Evolutionary conservation across 768 basidiomycete species (phyloP).

Genomic region (Gautieria morchelliformis): DNA sequence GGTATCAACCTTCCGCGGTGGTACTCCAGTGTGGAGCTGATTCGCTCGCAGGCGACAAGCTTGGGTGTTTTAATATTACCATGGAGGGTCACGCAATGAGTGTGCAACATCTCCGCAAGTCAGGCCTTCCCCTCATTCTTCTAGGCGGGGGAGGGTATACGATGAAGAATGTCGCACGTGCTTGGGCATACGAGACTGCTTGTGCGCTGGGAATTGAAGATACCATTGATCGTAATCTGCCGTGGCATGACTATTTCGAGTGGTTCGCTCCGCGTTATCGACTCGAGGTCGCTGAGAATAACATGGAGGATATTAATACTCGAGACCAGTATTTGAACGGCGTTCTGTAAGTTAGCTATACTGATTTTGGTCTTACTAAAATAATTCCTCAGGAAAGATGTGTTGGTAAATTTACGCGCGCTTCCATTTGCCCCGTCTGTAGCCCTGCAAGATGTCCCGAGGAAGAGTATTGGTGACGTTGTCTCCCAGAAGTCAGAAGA

Average conservation of each 20-base stretch:
- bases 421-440: slow-evolving; percentile 76
- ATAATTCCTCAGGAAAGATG: slow-evolving; percentile 29
- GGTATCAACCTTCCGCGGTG: slow-evolving; percentile 79
- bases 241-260: slow-evolving; percentile 88
- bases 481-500: slow-evolving; percentile 47
- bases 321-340: slow-evolving; percentile 70
- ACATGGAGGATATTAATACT: slow-evolving; percentile 90
- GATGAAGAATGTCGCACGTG: slow-evolving; percentile 88
- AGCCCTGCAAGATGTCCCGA: slow-evolving; percentile 74
- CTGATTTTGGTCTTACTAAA: neutral
- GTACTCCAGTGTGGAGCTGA: slow-evolving; percentile 95
- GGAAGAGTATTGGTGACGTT: slow-evolving; percentile 55
- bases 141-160: slow-evolving; percentile 97
- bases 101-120: slow-evolving; percentile 73
- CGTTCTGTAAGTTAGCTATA: slow-evolving; percentile 47
- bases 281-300: slow-evolving; percentile 82
- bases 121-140: slow-evolving; percentile 80
- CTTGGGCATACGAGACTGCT: slow-evolving; percentile 96
- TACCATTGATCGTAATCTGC: slow-evolving; percentile 65
- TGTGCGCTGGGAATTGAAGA: slow-evolving; percentile 84
- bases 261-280: slow-evolving; percentile 96
- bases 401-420: slow-evolving; percentile 46
- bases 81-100: slow-evolving; percentile 94
- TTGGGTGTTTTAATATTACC: slow-evolving; percentile 92
- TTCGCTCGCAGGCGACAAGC: slow-evolving; percentile 88